These are phyloP conservation scores for Septoria linicola DNA, from an alignment of 2,329 filamentous ascomycete species.

Conservation along the genomic window DNA sequence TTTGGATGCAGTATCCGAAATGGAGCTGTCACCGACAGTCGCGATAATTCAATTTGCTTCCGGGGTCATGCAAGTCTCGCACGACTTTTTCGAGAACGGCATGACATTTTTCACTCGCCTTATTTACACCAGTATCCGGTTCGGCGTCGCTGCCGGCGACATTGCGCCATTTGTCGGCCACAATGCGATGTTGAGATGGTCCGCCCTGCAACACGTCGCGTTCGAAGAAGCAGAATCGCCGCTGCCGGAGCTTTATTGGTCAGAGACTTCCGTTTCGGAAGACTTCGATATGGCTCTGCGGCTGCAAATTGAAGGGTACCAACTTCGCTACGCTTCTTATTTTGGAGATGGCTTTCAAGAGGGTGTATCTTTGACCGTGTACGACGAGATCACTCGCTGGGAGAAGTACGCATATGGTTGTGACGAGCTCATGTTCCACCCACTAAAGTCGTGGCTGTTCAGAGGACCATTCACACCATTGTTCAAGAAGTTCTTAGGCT, in stretches of 20 bases:
- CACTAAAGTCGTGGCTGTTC: conserved; percentile 60
- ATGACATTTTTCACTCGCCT: conserved; percentile 79
- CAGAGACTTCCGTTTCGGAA: conserved; percentile 72
- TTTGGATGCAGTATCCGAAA: conserved; percentile 68
- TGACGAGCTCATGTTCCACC: conserved; percentile 69
- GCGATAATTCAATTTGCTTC: conserved; percentile 71
- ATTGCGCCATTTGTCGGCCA: conserved; percentile 75
- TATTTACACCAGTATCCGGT: conserved; percentile 71
- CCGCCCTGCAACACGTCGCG: conserved; percentile 59
- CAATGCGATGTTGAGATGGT: conserved; percentile 71
- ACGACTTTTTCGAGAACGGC: conserved; percentile 71
- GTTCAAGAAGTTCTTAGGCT: conserved; percentile 60
- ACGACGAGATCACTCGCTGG: conserved; percentile 70
- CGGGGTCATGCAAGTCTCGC: conserved; percentile 73
- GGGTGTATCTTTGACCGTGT: conserved; percentile 70
- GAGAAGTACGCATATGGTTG: conserved; percentile 73
- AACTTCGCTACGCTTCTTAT: conserved; percentile 68
- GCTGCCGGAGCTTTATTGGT: no score
- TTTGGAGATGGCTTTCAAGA: conserved; percentile 70
- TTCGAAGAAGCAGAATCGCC: conserved; percentile 59
- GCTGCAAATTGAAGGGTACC: conserved; percentile 66
- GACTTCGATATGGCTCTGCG: conserved; percentile 75
- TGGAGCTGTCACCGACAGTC: conserved; percentile 68
- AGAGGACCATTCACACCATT: conserved; percentile 63
- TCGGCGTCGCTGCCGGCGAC: conserved; percentile 68